Base-by-base conservation (phyloP, 371 early-diverging fungal species). In the Lichtheimia ramosa region DNA sequence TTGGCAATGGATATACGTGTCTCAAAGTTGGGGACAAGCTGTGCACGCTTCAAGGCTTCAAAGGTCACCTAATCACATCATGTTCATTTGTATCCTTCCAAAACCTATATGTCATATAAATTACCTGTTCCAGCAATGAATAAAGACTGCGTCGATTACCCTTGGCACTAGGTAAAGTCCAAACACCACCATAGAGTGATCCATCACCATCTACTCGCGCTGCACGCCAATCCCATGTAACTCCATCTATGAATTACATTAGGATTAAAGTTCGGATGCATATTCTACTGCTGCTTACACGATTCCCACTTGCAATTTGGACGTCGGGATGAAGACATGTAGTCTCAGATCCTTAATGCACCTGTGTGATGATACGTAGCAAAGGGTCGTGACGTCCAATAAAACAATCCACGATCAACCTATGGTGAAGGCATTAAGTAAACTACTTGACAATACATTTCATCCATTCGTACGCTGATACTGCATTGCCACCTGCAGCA, bases 21-120 rank as follows among this genome's bases (percentile, higher is more conserved):
- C 52, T 81, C 81, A 54, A 81, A 81, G 52, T 81, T 81, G 15
- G 81, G 81, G 10, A 81, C 81, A 0, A 77, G 59, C 46, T 81
- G 77, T 7, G 81, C 81, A 20, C 81, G 68, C 43, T 77, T 81
- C 14, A 77, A 53, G 14, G 81, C 81, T 58, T 81, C 81, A 63
- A 77, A 77, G 2, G 81, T 81, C 6, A 81, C 58, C 68, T 67
- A 51, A 13, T 3, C 18, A 27, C 10, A 25, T 5, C 42, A 15
- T 20, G n/a, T 25, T 51, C 12, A 21, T 5, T 20, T 18, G 15
- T 15, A 24, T 27, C n/a, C n/a, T 4, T 15, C n/a, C 27, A 25
- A 15, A 3, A 25, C 2, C 15, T 10, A 0, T 15, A 21, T 51
- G 4, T 54, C 3, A 39, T 48, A 3, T 54, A 12, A n/a, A n/a